Evolutionary conservation across 202 grass and related monocot genomes (phyloP), one percentile per base, ranked within the genome.

Genomic region (Digitaria exilis): DNA sequence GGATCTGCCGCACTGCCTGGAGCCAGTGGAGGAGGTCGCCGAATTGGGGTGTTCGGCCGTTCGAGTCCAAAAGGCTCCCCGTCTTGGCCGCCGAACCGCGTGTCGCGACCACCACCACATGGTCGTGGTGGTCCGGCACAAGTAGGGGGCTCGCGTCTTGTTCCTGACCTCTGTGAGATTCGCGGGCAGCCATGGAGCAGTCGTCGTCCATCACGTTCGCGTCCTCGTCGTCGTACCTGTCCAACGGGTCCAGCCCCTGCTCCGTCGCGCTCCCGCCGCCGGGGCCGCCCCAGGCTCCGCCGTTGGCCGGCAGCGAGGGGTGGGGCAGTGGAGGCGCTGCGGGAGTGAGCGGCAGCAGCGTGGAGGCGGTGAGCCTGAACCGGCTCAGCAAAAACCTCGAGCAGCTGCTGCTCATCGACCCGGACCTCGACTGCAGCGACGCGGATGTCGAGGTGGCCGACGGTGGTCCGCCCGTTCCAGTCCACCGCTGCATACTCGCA

Each of bases 401-500:
- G 86, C 80, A 78, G 32, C 89, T 99, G 28, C 89, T 99, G 44
- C 91, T 94, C 72, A 51, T 92, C 65, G 89, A 96, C 51, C 50
- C 41, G 1, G 85, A 94, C 67, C 87, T 99, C 35, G 93, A 91
- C 64, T 96, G 91, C 84, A 96, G 87, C 82, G 96, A 99, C 80
- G 96, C 96, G 25, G 91, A 99, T 24, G 79, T 99, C 78, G 68
- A 94, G 28, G 32, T 99, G 62, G 87, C 89, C 45, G 92, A 91
- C 60, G 93, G 94, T 18, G 90, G 87, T 1, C 49, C 60, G 24
- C 85, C 93, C 1, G 82, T 99, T 3, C 83, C 91, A 61, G 30
- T 99, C 83, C 96, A 99, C 80, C 96, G 93, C 61, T 99, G 96
- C 84, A 99, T 99, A 57, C 86, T 99, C 49, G 91, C 87, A 12